Evolutionary conservation across 306 rosid genomes (phyloP).

Genomic region (Vicia sativa): DNA sequence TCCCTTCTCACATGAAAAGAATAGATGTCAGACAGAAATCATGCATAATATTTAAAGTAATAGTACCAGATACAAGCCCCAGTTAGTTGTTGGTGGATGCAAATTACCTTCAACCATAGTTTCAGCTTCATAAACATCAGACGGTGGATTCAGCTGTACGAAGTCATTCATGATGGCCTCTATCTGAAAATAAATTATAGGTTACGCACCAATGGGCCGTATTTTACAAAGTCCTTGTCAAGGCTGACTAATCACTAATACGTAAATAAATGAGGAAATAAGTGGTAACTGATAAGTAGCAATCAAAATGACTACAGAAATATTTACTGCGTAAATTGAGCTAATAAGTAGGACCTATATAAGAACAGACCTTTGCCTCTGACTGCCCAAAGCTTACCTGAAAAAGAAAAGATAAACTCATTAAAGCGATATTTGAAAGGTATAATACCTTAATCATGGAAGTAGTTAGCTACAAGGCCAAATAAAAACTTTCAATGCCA

Average conservation of each 20-base stretch:
- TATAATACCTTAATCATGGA: conserved; percentile 24
- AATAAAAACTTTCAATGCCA: conserved; percentile 31
- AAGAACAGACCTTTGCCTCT: conserved; percentile 82
- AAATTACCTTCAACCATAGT: conserved; percentile 94
- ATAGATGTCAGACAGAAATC: conserved; percentile 21
- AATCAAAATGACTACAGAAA: neutral
- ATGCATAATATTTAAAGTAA: conserved; percentile 7
- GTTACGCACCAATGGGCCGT: conserved; percentile 7
- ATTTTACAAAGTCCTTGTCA: conserved; percentile 22
- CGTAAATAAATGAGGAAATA: conserved; percentile 4
- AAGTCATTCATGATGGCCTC: conserved; percentile 94
- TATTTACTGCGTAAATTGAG: neutral
- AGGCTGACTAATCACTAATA: conserved; percentile 18
- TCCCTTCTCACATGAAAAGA: conserved; percentile 62
- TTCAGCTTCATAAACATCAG: conserved; percentile 82
- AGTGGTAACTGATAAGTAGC: neutral
- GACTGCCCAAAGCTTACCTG: conserved; percentile 97
- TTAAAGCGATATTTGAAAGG: conserved; percentile 34
- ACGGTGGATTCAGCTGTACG: conserved; percentile 84
- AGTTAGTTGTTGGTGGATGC: conserved; percentile 26
- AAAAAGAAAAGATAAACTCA: conserved; percentile 41
- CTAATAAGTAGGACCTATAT: conserved; percentile 32
- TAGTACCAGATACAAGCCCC: conserved; percentile 28
- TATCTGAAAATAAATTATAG: conserved; percentile 60
- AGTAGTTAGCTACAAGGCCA: conserved; percentile 25